Evolutionary conservation across 352 stramenopile genomes (phyloP).

Genomic region (Ophiocytium majus): DNA sequence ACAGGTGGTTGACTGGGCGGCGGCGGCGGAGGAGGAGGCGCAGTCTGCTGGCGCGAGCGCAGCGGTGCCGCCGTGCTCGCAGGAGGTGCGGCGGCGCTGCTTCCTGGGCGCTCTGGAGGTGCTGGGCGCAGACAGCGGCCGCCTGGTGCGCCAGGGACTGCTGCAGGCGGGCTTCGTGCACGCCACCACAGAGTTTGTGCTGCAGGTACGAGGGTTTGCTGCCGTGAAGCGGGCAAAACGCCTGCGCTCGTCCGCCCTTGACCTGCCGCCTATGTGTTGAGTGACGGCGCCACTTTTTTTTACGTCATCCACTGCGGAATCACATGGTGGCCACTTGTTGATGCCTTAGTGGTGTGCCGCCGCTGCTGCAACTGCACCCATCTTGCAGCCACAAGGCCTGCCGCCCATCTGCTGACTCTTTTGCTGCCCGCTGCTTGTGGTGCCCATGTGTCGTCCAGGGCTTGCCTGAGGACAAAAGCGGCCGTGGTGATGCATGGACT

Average conservation of each 20-base stretch:
- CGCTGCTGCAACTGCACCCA: background rate
- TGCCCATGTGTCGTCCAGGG: background rate
- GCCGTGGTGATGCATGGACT: conserved; percentile 22
- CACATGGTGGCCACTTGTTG: background rate
- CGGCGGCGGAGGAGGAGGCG: conserved; percentile 25
- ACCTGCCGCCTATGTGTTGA: background rate
- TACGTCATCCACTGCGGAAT: background rate
- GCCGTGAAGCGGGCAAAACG: too few relatives aligned
- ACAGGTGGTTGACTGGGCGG: conserved; percentile 44
- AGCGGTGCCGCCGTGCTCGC: background rate
- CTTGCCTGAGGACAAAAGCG: background rate
- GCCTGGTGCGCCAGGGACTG: conserved; percentile 35
- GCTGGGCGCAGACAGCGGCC: conserved; percentile 28
- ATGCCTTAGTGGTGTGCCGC: background rate
- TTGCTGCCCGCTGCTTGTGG: background rate
- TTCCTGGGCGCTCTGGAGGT: conserved; percentile 46
- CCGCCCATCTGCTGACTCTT: background rate
- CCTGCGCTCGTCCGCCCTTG: background rate
- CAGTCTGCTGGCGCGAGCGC: background rate
- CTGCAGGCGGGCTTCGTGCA: conserved; percentile 28
- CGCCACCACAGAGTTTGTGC: background rate
- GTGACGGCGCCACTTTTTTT: background rate
- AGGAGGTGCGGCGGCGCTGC: conserved; percentile 35
- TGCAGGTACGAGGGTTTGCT: background rate
- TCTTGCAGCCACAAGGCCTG: background rate